Evolutionary conservation across 305 asterid genomes (phyloP), one percentile per base, ranked within the genome.

Genomic region (Lippia alba): DNA sequence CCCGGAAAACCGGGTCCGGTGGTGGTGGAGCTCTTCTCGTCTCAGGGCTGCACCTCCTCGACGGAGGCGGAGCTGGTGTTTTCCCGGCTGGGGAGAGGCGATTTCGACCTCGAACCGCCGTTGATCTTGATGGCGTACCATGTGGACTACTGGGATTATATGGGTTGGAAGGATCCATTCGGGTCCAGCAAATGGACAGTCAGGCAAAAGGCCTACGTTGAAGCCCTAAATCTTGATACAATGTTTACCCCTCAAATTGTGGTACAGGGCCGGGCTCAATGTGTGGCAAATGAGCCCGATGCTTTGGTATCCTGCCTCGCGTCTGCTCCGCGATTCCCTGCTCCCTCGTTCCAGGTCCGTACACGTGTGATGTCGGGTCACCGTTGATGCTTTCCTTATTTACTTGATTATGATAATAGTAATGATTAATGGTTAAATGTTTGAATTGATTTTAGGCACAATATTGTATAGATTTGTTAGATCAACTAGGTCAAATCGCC

Each of bases 31-130:
- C 85, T 93, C 5, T 93, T 91, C 87, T 72, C 97, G 8, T 93
- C 97, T 4, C 98, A 93, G 80, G 98, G 98, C 4, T 93, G 98
- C 89, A 86, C 89, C 81, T 76, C 90, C 75, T 91, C 97, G 1
- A 73, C 89, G 62, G 89, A 89, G 82, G 98, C 98, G 83, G 98
- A 91, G 86, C 78, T 81, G 39, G 82, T 93, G 46, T 79, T 91
- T 74, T 87, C 98, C 32, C 87, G 97, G 71, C 74, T 93, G n/a
- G 98, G 97, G 30, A 78, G 98, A 56, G 98, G 98, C 14, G 97
- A 93, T 33, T 93, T 87, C 80, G 70, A 76, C 36, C 74, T 84
- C 8, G 91, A 81, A 6, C 73, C 53, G 77, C 97, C 96, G 73
- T 72, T 93, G 81, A 48, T 89, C 1, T 49, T 91, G 83, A 45